A percentile compares a stretch with the other conserved stretches of the same genome.
Evolutionary conservation across 495 filamentous ascomycete species (phyloP).

Genomic region (Lentithecium fluviatile): DNA sequence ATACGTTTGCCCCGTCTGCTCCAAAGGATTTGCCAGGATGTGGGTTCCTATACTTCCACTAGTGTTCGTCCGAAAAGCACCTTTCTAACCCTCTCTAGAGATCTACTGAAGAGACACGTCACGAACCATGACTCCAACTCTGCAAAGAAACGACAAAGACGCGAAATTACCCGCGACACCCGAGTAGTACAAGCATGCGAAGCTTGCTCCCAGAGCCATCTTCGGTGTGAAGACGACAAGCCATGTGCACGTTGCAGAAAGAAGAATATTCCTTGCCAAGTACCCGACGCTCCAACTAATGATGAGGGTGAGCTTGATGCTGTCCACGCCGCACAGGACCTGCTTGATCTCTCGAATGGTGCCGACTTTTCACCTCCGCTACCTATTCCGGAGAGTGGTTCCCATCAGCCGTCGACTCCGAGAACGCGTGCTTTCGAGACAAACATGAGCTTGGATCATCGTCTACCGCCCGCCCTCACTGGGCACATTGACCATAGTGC

Average conservation of each 20-base stretch:
- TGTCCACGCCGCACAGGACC: conserved; percentile 10
- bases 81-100: conserved; percentile 19
- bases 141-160: conserved; percentile 11
- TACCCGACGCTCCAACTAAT: not conserved
- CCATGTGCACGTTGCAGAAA: conserved; percentile 40
- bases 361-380: not conserved
- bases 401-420: not conserved
- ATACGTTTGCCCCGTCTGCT: conserved; percentile 37
- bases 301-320: not conserved
- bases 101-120: conserved; percentile 40
- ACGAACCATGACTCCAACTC: conserved; percentile 27
- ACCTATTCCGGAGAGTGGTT: not conserved
- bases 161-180: conserved; percentile 18
- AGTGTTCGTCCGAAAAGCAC: not conserved
- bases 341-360: not conserved
- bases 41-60: conserved; percentile 2
- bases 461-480: too few species aligned
- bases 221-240: conserved; percentile 42
- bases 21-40: conserved; percentile 37
- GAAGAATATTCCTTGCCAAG: conserved; percentile 36
- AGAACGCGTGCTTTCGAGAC: not conserved
- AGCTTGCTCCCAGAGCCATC: conserved; percentile 39
- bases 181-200: conserved; percentile 40
- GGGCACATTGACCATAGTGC: too few species aligned
- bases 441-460: not conserved